These are phyloP conservation scores for Aaosphaeria arxii DNA, from an alignment of 2,329 filamentous ascomycete genomes.

Conservation along the genomic window DNA sequence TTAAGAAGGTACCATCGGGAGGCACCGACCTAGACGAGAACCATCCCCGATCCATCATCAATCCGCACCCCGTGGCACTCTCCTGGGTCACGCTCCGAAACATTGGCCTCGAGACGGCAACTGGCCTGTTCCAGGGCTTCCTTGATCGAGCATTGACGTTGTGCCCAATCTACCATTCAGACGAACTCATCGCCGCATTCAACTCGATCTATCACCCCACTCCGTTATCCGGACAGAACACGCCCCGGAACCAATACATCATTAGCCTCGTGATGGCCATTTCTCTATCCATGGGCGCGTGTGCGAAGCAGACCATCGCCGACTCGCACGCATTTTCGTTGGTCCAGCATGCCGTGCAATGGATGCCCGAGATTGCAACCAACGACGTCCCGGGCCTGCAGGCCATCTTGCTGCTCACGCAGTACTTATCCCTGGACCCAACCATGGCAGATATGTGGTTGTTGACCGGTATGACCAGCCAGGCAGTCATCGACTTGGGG, in stretches of 20 bases:
- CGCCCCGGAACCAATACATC: slow-evolving; percentile 30
- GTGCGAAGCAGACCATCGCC: slow-evolving; percentile 31
- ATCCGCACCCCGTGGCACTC: slow-evolving; percentile 20
- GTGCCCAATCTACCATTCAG: slow-evolving; percentile 36
- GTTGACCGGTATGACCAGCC: slow-evolving; percentile 34
- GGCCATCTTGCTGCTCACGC: slow-evolving; percentile 32
- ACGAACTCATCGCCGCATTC: slow-evolving; percentile 30
- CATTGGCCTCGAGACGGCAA: slow-evolving; percentile 28
- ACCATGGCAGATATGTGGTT: slow-evolving; percentile 37
- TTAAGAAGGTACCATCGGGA: slow-evolving; percentile 30
- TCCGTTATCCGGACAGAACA: slow-evolving; percentile 20
- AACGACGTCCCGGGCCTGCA: slow-evolving; percentile 35
- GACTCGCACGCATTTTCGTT: slow-evolving; percentile 30
- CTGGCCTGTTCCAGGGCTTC: slow-evolving; percentile 30
- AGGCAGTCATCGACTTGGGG: slow-evolving; percentile 34
- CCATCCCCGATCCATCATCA: slow-evolving; percentile 35
- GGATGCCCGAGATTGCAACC: slow-evolving; percentile 34
- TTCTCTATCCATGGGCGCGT: slow-evolving; percentile 31
- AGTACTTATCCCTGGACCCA: slow-evolving; percentile 36
- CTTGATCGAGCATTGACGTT: slow-evolving; percentile 33
- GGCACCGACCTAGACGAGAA: slow-evolving; percentile 35
- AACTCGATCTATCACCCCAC: slow-evolving; percentile 30
- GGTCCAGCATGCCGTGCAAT: slow-evolving; percentile 34
- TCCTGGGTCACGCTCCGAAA: slow-evolving; percentile 22
- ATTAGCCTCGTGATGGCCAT: slow-evolving; percentile 38